Base-by-base conservation (phyloP, 139 green algal species). In the Chlorella sp. region DNA sequence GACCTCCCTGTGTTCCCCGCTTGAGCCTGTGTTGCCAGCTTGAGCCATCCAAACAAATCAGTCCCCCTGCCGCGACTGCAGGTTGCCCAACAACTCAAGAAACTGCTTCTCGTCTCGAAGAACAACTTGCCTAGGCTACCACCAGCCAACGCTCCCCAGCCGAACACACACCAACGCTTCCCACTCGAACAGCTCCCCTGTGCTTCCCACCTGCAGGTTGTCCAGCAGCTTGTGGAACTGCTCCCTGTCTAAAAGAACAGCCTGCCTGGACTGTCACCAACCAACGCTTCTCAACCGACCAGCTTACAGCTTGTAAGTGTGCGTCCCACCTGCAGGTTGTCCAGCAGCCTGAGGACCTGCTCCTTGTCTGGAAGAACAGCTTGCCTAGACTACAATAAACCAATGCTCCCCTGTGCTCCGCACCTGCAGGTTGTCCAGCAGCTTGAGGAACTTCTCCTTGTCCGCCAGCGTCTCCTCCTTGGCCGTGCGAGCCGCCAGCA, bases 381-480 rank as follows among this genome's bases (percentile, higher is more conserved):
- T 36, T 22, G 19, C 58, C 58, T 24, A 30, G 60, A 8, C 60
- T 68, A 65, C 9, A 65, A 19, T 24, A 7, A 14, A 24, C 26
- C 20, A 3, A 65, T 22, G 8, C 56, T 24, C 11, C 30, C 3
- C 56, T n/a, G n/a, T n/a, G n/a, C n/a, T n/a, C n/a, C 85, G 2
- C 16, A 91, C 92, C 89, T 92, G 84, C 76, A 94, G 84, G 69
- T 92, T 91, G 51, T 92, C 89, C 56, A 96, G 88, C 65, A 95
- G 90, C 70, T 91, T 85, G 73, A 92, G 70, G 56, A 94, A 94
- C 84, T 95, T 95, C n/a, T 90, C 88, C 30, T 91, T 85, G 81
- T 95, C 92, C 17, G 73, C 43, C 28, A 85, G 62, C 24, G 89
- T 84, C 76, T 93, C 88, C 70, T 81, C 82, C 2, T 79, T 58